Evolutionary conservation across 208 protist genomes (phyloP).

Genomic region (Trypanosoma caninum): DNA sequence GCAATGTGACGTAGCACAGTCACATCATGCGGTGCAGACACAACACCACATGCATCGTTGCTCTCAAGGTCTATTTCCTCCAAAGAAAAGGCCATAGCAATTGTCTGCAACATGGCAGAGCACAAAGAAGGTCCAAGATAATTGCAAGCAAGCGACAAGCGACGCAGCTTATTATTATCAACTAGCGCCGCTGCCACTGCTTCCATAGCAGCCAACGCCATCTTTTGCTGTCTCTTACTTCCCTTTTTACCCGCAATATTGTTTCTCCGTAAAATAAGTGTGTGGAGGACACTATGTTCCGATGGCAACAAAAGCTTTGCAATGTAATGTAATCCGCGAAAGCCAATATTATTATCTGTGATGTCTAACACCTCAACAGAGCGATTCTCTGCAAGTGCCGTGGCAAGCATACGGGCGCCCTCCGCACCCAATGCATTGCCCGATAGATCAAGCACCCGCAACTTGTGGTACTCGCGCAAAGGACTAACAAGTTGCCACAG

Average conservation of each 20-base stretch:
- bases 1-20: slow-evolving; percentile 41
- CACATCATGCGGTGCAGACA: slow-evolving; percentile 43
- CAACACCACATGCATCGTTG: slow-evolving; percentile 74
- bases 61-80: slow-evolving; percentile 71
- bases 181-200: slow-evolving; percentile 50
- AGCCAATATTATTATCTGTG: slow-evolving; percentile 74
- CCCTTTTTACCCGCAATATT: slow-evolving; percentile 28
- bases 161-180: slow-evolving; percentile 41
- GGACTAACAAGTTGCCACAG: slow-evolving; percentile 75
- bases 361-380: slow-evolving; percentile 75
- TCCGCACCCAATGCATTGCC: slow-evolving; percentile 61
- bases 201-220: slow-evolving; percentile 37
- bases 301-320: slow-evolving; percentile 49
- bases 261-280: slow-evolving; percentile 52
- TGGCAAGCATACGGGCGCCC: slow-evolving; percentile 77
- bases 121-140: slow-evolving; percentile 68
- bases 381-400: slow-evolving; percentile 62
- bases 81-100: slow-evolving; percentile 35
- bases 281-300: slow-evolving; percentile 41
- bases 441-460: slow-evolving; percentile 71
- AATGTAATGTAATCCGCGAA: slow-evolving; percentile 63
- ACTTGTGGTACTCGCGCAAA: slow-evolving; percentile 65
- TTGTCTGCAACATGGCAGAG: slow-evolving; percentile 46
- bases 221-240: slow-evolving; percentile 32
- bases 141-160: slow-evolving; percentile 64